Conservation (phyloP, 2,329 filamentous ascomycete species). For the Diaporthe vaccinii region DNA sequence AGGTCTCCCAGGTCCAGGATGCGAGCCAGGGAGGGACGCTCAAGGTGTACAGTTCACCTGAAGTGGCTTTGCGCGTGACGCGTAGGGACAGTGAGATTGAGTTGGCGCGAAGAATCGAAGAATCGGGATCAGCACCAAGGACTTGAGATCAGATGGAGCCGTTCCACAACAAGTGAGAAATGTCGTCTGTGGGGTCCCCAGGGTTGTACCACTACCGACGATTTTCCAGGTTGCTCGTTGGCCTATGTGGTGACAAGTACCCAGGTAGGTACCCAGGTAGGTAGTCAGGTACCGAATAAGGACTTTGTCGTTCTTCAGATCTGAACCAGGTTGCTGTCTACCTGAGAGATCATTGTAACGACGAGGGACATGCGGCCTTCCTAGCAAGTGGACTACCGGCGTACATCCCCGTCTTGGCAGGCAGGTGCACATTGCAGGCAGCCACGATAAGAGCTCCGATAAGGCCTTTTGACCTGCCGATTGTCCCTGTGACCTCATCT, state of each 20-base stretch:
- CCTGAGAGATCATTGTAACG: not conserved
- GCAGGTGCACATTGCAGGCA: not conserved
- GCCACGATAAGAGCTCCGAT: conserved; percentile 32
- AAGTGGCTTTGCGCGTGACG: not conserved
- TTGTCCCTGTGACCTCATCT: conserved; percentile 37
- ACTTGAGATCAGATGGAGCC: not conserved
- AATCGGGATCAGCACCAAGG: not conserved
- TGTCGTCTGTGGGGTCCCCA: not conserved
- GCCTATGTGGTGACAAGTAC: not conserved
- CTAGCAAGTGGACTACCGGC: not conserved
- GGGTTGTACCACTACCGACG: not conserved
- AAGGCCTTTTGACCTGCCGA: not conserved
- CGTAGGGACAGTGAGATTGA: not conserved
- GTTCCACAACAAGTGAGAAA: not conserved
- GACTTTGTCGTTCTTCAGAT: not conserved
- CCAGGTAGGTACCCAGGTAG: not conserved
- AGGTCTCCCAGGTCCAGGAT: not conserved
- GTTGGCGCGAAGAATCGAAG: not conserved
- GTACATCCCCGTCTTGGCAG: not conserved
- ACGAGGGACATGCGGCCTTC: not conserved
- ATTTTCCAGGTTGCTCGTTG: not conserved
- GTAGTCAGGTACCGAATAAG: not conserved
- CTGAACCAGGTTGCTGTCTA: not conserved
- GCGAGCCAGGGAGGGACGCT: not conserved
- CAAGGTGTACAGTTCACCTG: not conserved